phyloP scores from a whole-genome alignment of 2,329 filamentous ascomycete species.

The Metarhizium robertsii region DNA sequence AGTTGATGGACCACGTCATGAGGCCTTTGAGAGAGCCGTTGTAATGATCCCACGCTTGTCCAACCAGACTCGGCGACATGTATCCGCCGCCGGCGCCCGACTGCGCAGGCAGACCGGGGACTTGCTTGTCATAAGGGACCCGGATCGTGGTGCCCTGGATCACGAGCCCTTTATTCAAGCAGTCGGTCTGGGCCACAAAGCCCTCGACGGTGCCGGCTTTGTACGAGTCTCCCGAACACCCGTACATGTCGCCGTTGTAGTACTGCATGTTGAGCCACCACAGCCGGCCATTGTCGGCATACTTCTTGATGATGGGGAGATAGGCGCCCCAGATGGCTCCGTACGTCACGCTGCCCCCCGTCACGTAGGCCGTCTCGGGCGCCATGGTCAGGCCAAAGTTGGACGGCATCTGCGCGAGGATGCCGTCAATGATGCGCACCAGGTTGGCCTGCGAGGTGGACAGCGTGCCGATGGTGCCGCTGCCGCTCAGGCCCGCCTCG shows the following conservation, averaged over 20 bases:
- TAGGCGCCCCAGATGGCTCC: slow-evolving; percentile 27
- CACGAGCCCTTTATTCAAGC: slow-evolving; percentile 21
- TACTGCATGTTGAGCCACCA: slow-evolving; percentile 30
- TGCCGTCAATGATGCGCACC: slow-evolving; percentile 25
- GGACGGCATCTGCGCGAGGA: slow-evolving; percentile 40
- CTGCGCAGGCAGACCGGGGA: slow-evolving; percentile 25
- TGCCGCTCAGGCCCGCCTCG: slow-evolving; percentile 21
- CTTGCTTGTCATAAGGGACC: slow-evolving; percentile 24
- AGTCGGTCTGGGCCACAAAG: slow-evolving; percentile 26
- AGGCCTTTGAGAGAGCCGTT: slow-evolving; percentile 22
- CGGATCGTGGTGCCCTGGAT: slow-evolving; percentile 22
- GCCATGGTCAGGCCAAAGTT: slow-evolving; percentile 48
- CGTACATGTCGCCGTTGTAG: slow-evolving; percentile 29
- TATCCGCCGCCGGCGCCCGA: slow-evolving; percentile 23
- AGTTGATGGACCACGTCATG: slow-evolving; percentile 29
- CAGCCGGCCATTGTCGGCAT: slow-evolving; percentile 24
- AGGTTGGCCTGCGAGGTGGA: slow-evolving; percentile 24
- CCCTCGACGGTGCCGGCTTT: slow-evolving; percentile 20
- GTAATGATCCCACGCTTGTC: slow-evolving; percentile 21
- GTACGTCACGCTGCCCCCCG: slow-evolving; percentile 20
- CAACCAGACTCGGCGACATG: slow-evolving; percentile 20
- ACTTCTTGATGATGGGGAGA: slow-evolving; percentile 27
- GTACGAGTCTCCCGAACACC: slow-evolving; percentile 23
- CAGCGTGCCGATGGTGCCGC: slow-evolving; percentile 19
- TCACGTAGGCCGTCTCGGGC: slow-evolving; percentile 27